phyloP scores from a whole-genome alignment of 2,329 filamentous ascomycete species.

The Coniochaeta sp. region DNA sequence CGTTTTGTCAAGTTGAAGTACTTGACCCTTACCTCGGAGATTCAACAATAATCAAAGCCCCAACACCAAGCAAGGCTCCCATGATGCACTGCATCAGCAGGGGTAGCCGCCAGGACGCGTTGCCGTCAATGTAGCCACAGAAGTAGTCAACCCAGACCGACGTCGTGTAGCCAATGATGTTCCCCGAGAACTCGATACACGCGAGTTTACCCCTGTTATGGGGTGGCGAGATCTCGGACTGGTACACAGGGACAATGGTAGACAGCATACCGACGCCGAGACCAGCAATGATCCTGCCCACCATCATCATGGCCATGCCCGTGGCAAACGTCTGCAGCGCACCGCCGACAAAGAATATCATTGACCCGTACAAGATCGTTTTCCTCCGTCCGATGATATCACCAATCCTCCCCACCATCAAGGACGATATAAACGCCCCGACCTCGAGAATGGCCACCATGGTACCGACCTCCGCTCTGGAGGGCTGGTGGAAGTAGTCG shows the following conservation, averaged over 20 bases:
- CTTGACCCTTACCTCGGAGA: slow-evolving; percentile 66
- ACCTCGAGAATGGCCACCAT: slow-evolving; percentile 97
- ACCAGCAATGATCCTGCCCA: slow-evolving; percentile 77
- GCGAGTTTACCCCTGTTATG: slow-evolving; percentile 94
- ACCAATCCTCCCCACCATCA: slow-evolving; percentile 79
- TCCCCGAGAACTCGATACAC: slow-evolving; percentile 96
- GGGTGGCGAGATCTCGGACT: slow-evolving; percentile 91
- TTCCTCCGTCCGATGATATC: slow-evolving; percentile 83
- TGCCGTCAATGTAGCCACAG: slow-evolving; percentile 78
- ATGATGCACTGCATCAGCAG: slow-evolving; percentile 90
- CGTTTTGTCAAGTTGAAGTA: slow-evolving; percentile 5
- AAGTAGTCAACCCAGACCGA: slow-evolving; percentile 99
- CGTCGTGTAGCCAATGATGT: slow-evolving; percentile 90
- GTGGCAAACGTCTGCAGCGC: slow-evolving; percentile 75
- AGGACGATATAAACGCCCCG: slow-evolving; percentile 83
- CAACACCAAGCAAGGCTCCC: slow-evolving; percentile 76
- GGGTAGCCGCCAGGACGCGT: slow-evolving; percentile 87
- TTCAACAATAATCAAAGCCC: slow-evolving; percentile 90
- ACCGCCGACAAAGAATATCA: slow-evolving; percentile 79
- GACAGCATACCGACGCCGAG: slow-evolving; percentile 82
- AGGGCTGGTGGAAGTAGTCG: slow-evolving; percentile 86
- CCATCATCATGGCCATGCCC: slow-evolving; percentile 83
- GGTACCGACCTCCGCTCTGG: slow-evolving; percentile 80
- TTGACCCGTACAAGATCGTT: slow-evolving; percentile 89
- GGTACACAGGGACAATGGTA: slow-evolving; percentile 88